A percentile compares a stretch with the other conserved stretches of the same genome.
Evolutionary conservation across 495 filamentous ascomycete genomes (phyloP).

Genomic region (Trichoderma asperelloides): DNA sequence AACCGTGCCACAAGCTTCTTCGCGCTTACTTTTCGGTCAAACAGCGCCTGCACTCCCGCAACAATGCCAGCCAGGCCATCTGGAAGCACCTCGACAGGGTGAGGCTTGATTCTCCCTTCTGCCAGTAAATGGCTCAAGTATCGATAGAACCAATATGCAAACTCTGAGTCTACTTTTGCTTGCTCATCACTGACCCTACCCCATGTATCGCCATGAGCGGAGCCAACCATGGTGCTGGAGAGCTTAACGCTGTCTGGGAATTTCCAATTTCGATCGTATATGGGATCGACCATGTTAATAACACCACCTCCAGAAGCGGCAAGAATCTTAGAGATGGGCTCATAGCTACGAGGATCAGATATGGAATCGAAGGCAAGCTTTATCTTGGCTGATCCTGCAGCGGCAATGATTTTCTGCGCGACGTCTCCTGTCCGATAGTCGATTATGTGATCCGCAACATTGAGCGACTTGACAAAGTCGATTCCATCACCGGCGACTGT

Average conservation of each 20-base stretch:
- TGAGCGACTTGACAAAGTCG: conserved; percentile 26
- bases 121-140: conserved; percentile 24
- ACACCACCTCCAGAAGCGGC: conserved; percentile 16
- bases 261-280: conserved; percentile 17
- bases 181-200: conserved; percentile 12
- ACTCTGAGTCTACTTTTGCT: conserved; percentile 23
- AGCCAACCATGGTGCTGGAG: conserved; percentile 14
- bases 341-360: conserved; percentile 17
- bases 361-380: conserved; percentile 25
- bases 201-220: conserved; percentile 14
- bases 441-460: conserved; percentile 27
- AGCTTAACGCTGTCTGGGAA: conserved; percentile 15
- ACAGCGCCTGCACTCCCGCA: conserved; percentile 23
- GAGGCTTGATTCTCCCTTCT: conserved; percentile 25
- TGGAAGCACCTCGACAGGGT: conserved; percentile 26
- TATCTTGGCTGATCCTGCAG: conserved; percentile 22
- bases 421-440: conserved; percentile 34
- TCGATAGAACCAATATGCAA: conserved; percentile 26
- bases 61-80: conserved; percentile 26
- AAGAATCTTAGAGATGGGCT: conserved; percentile 19
- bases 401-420: conserved; percentile 22
- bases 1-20: conserved; percentile 32
- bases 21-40: conserved; percentile 27
- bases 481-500: conserved; percentile 25
- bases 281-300: conserved; percentile 20